Base-by-base conservation (phyloP, 768 basidiomycete genomes). In the Coprinopsis marcescibilis region DNA sequence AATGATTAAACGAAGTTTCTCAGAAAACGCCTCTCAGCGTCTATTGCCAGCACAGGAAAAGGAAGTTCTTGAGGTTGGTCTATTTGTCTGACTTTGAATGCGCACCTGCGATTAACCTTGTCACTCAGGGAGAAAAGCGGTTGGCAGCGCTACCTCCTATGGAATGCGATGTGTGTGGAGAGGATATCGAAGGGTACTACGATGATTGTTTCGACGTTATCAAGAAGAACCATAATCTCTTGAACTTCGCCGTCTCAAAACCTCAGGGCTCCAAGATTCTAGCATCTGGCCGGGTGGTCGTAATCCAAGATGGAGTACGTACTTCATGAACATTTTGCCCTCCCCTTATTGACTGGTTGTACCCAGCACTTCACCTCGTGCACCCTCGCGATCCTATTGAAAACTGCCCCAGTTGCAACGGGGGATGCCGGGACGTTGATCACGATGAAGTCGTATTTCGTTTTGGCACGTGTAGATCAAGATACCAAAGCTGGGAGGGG, bases 1-100 rank as follows among this genome's bases (percentile, higher is more conserved):
- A 65, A 99, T 99, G 96, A 98, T 99, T 61, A 98, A 98, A 64
- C 77, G 96, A 30, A 93, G 90, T 62, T 99, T 99, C 65, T 98
- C 96, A 14, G 96, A 99, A 69, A 98, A 98, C 60, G 84, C 92
- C 1, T 87, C 96, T 0, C 96, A 99, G 59, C 75, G 85, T 30
- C 69, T 97, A 35, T 69, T 97, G 24, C 96, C 96, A 3, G 92
- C 95, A 45, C 90, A 98, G 51, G 92, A 98, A 64, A 83, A 85
- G 61, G 79, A 85, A 60, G 88, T 98, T 19, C 61, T 72, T 2
- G 84, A 95, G 72, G 95, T 90, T 51, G 57, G 76, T 43, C 4
- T 10, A 23, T 40, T 8, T 24, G 7, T 43, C 37, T 13, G 35
- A 46, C 20, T 38, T 53, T 19, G 19, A 19, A 4, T 6, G n/a